A percentile compares a stretch with the other conserved stretches of the same genome.
These are phyloP conservation scores for Penicillium fimorum DNA, from an alignment of 495 filamentous ascomycete genomes.

Conservation along the genomic window DNA sequence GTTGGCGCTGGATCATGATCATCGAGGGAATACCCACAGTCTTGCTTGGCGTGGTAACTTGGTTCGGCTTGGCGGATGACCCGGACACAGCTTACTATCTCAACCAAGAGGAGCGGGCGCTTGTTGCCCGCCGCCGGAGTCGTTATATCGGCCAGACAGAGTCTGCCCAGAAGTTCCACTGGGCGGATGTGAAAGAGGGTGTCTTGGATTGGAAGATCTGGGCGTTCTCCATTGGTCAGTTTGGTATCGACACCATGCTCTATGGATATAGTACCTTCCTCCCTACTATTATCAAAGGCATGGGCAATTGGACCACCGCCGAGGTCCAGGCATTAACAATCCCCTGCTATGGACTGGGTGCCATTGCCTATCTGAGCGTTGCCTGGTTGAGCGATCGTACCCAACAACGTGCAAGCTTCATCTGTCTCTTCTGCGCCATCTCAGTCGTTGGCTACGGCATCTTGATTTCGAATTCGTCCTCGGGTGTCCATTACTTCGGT, in stretches of 20 bases:
- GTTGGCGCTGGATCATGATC: constrained; percentile 59
- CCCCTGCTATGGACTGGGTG: constrained; percentile 70
- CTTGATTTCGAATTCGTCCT: constrained; percentile 55
- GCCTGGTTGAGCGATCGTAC: constrained; percentile 61
- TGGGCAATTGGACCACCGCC: constrained; percentile 60
- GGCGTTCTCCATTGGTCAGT: constrained; percentile 62
- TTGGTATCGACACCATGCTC: constrained; percentile 69
- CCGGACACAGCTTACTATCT: constrained; percentile 63
- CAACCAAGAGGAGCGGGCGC: constrained; percentile 55
- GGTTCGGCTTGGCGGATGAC: constrained; percentile 64
- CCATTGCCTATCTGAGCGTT: constrained; percentile 59
- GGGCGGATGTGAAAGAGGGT: constrained; percentile 50
- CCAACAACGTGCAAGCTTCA: constrained; percentile 61
- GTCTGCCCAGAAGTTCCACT: constrained; percentile 59
- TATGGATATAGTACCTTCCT: constrained; percentile 78
- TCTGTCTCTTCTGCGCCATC: constrained; percentile 54
- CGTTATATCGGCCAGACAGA: constrained; percentile 58
- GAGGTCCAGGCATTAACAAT: constrained; percentile 75
- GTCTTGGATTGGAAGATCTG: constrained; percentile 66
- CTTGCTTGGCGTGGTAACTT: constrained; percentile 57
- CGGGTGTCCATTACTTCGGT: constrained; percentile 68
- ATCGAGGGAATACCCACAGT: constrained; percentile 72
- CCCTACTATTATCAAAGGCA: constrained; percentile 71
- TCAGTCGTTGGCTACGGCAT: constrained; percentile 69
- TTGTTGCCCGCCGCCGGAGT: constrained; percentile 43